Percentiles rank a stretch among this genome's conserved stretches.
Evolutionary conservation across 257 asterid genomes (phyloP).

Genomic region (Ajuga chamaepitys): DNA sequence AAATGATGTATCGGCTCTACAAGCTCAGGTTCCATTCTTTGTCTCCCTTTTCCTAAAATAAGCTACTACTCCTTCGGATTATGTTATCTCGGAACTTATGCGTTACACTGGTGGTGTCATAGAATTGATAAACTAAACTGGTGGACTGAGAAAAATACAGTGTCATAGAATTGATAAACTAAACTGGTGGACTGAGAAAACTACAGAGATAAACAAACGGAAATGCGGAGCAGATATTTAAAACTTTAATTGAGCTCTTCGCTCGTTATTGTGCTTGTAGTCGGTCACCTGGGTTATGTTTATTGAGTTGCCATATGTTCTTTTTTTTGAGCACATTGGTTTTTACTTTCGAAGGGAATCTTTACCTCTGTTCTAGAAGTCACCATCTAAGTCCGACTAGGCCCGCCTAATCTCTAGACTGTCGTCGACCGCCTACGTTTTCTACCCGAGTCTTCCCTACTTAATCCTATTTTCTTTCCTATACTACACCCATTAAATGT

Average conservation of each 20-base stretch:
- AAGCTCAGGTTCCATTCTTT: conserved; percentile 51
- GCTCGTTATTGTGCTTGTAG: background rate
- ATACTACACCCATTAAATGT: no score
- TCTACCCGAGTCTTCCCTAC: no score
- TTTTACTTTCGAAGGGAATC: background rate
- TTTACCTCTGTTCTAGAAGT: no score
- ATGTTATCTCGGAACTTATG: background rate
- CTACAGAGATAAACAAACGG: background rate
- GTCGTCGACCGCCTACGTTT: no score
- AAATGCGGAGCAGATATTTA: background rate
- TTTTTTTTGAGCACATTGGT: background rate
- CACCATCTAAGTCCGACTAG: no score
- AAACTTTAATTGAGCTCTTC: background rate
- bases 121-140: conserved; percentile 1
- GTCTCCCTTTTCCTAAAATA: conserved; percentile 10
- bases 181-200: conserved; percentile 1
- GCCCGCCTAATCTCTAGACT: no score
- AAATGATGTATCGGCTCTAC: conserved; percentile 41
- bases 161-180: background rate
- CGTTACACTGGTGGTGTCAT: background rate
- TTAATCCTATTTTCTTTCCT: no score
- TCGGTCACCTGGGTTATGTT: background rate
- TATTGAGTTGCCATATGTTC: background rate
- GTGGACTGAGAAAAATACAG: background rate
- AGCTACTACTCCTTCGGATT: background rate